A percentile compares a stretch with the other conserved stretches of the same genome.
Evolutionary conservation across 352 stramenopile species (phyloP).

Genomic region (Globisporangium mamillatum): DNA sequence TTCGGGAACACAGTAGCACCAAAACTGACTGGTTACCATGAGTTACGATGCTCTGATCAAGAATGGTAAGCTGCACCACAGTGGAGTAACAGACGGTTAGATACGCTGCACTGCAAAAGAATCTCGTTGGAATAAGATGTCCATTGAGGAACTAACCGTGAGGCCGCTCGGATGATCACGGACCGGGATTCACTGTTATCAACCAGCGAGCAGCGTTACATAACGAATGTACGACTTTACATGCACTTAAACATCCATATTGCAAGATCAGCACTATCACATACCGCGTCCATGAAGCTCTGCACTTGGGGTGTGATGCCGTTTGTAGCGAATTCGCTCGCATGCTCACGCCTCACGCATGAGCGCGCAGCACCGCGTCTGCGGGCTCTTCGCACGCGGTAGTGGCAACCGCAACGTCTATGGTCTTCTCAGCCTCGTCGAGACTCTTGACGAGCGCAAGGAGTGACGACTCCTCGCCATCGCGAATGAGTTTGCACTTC

Average conservation of each 20-base stretch:
- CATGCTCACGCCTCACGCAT: constrained; percentile 43
- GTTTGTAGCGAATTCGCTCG: constrained; percentile 27
- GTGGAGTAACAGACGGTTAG: not conserved
- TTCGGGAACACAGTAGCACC: too few relatives aligned
- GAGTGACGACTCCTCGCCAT: constrained; percentile 22
- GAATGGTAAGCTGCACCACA: not conserved
- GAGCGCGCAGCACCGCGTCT: constrained; percentile 44
- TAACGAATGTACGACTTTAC: too few relatives aligned
- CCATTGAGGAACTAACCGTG: not conserved
- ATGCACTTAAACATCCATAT: too few relatives aligned
- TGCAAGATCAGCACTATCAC: too few relatives aligned
- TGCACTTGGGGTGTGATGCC: not conserved
- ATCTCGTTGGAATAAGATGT: not conserved
- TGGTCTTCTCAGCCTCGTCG: constrained; percentile 30
- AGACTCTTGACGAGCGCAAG: constrained; percentile 46
- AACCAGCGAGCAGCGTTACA: not conserved
- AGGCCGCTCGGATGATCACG: not conserved
- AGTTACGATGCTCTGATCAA: not conserved
- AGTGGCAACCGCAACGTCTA: constrained; percentile 66
- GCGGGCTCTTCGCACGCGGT: constrained; percentile 69
- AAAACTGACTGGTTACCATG: not conserved
- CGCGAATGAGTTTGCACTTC: not conserved
- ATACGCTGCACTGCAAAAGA: too few relatives aligned
- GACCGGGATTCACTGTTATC: not conserved
- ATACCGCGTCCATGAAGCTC: not conserved